Conservation (phyloP, 129 eudicot species). For the Flaveria sonorensis region DNA sequence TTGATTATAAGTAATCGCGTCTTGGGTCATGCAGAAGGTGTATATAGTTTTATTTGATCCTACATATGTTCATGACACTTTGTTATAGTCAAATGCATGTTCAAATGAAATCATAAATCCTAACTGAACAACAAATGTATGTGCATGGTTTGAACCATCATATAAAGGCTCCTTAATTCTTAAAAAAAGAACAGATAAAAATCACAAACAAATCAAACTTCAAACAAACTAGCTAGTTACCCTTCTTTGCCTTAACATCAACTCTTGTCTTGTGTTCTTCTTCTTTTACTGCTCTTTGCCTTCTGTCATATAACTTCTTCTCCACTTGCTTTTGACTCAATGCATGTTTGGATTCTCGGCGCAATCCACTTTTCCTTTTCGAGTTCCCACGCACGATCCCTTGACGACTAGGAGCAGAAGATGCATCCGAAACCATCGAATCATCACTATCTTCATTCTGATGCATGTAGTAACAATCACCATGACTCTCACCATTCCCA, state of each 20-base stretch:
- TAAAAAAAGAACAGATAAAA: conserved; percentile 1
- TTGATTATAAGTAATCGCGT: too few relatives aligned
- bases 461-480: conserved; percentile 32
- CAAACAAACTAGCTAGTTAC: conserved; percentile 25
- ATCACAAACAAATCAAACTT: conserved; percentile 10
- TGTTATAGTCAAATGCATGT: conserved; percentile 21
- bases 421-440: conserved; percentile 84
- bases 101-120: conserved; percentile 8
- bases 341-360: conserved; percentile 31
- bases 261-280: conserved; percentile 31
- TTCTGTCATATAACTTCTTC: conserved; percentile 40
- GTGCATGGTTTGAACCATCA: conserved; percentile 28
- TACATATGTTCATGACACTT: conserved; percentile 19
- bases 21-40: too few relatives aligned
- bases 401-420: conserved; percentile 69
- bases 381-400: conserved; percentile 25
- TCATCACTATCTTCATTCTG: conserved; percentile 65
- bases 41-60: too few relatives aligned
- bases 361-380: conserved; percentile 27
- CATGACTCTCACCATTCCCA: conserved; percentile 6
- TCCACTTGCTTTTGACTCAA: conserved; percentile 45
- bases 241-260: conserved; percentile 44
- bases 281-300: conserved; percentile 44
- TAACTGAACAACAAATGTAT: conserved; percentile 18
- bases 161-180: conserved; percentile 15